A percentile compares a stretch with the other conserved stretches of the same genome.
phyloP scores from a whole-genome alignment of 805 yeast species.

The Kazachstania kunashirensis region DNA sequence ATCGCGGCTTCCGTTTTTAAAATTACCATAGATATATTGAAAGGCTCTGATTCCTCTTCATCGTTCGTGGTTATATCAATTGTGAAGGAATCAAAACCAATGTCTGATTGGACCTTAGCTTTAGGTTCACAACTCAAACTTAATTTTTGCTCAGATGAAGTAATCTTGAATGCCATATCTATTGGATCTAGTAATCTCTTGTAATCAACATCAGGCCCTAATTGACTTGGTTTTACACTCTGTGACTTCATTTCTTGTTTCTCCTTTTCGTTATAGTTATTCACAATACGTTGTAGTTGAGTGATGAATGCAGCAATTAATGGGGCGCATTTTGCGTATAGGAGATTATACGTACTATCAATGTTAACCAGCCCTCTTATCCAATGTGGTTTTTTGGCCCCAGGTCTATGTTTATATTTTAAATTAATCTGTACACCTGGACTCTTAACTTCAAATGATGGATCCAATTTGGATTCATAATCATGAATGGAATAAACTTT shows the following conservation, averaged over 20 bases:
- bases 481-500: slow-evolving; percentile 32
- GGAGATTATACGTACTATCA: slow-evolving; percentile 54
- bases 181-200: slow-evolving; percentile 42
- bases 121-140: slow-evolving; percentile 86
- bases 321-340: slow-evolving; percentile 72
- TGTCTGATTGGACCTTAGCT: slow-evolving; percentile 83
- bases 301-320: slow-evolving; percentile 51
- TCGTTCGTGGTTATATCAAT: slow-evolving; percentile 46
- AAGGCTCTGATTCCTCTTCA: slow-evolving; percentile 31
- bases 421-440: slow-evolving; percentile 61
- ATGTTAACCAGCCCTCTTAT: slow-evolving; percentile 22
- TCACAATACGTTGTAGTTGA: slow-evolving; percentile 41
- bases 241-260: not conserved
- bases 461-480: slow-evolving; percentile 31
- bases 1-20: slow-evolving; percentile 57
- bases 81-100: slow-evolving; percentile 61
- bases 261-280: slow-evolving; percentile 16
- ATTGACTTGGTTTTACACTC: slow-evolving; percentile 2
- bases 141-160: slow-evolving; percentile 63
- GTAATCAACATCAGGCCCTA: slow-evolving; percentile 26
- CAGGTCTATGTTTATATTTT: slow-evolving; percentile 34
- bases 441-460: slow-evolving; percentile 56
- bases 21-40: slow-evolving; percentile 40
- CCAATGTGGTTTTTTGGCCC: slow-evolving; percentile 17
- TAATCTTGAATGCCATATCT: slow-evolving; percentile 53